Evolutionary conservation across 2,329 filamentous ascomycete genomes (phyloP).

Genomic region (Chaetomiaceae sp.): DNA sequence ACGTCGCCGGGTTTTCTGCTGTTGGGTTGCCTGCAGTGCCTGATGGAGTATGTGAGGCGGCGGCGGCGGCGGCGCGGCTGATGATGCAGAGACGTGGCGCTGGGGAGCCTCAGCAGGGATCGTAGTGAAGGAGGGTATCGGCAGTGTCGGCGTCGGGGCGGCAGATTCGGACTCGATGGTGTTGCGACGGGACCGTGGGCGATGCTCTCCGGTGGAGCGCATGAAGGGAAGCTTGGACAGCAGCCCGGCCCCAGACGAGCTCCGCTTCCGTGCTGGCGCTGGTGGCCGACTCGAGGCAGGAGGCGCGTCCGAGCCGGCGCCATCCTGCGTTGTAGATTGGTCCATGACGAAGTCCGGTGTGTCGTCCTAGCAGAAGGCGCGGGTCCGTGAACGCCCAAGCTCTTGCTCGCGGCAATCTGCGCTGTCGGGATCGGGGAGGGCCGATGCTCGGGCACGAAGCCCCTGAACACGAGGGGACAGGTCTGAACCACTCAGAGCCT

Average conservation of each 20-base stretch:
- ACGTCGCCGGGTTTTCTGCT: constrained; percentile 60
- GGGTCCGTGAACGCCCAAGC: not conserved
- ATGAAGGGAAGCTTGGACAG: constrained; percentile 68
- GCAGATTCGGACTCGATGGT: constrained; percentile 33
- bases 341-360: constrained; percentile 12
- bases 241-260: constrained; percentile 50
- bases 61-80: constrained; percentile 28
- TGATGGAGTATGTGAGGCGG: constrained; percentile 33
- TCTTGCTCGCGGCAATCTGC: not conserved
- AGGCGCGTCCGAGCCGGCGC: constrained; percentile 14
- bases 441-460: too few species aligned
- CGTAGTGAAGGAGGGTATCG: constrained; percentile 7
- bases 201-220: constrained; percentile 38
- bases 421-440: too few species aligned
- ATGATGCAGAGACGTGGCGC: constrained; percentile 23
- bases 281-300: constrained; percentile 17
- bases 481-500: not conserved
- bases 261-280: constrained; percentile 36
- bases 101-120: constrained; percentile 9
- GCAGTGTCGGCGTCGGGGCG: constrained; percentile 6
- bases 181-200: constrained; percentile 28
- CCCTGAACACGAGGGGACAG: not conserved
- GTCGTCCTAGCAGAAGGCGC: not conserved
- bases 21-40: constrained; percentile 43
- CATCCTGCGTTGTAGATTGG: constrained; percentile 12